Evolutionary conservation across 805 yeast genomes (phyloP), one percentile per base, ranked within the genome.

Genomic region (Saturnispora galanensis): DNA sequence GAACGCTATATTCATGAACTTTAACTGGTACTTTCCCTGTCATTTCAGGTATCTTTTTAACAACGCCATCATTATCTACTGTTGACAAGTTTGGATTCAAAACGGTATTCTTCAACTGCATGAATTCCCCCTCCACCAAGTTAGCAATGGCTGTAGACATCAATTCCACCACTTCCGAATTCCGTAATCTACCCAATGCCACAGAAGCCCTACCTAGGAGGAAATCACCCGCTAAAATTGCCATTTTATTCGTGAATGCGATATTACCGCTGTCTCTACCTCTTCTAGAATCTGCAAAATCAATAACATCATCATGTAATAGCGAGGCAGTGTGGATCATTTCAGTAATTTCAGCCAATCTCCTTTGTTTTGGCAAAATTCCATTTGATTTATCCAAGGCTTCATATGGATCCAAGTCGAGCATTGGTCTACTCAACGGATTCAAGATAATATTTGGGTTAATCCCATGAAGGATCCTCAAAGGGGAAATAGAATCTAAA

Each of bases 321-420:
- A 93, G 67, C 10, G 95, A 84, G 3, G 98, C 97, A 1, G 97
- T 93, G 63, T 93, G 98, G 52, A 93, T 93, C 95, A 93, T 85
- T 65, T 93, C 98, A 9, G 90, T 96, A 56, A 93, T 90, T 66
- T 93, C 98, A 1, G 98, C 97, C 45, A 93, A 71, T 47, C 98
- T 74, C 52, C 97, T 73, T 66, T 93, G 98, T 54, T 93, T 88
- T 38, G 98, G 97, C 47, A 90, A 68, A 41, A 93, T 86, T 1
- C 96, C 96, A 54, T 77, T 76, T 46, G 76, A 67, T 12, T 70
- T 64, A 48, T 74, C 76, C 41, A 74, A 74, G 46, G 65, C 67
- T 13, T 53, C 53, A 48, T 68, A 62, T 39, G 76, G 70, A 0
- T 90, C 87, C 44, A 82, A 68, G 33, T 76, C 69, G 50, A 76